phyloP scores from a whole-genome alignment of 306 rosid genomes.

The Arachis hypogaea region DNA sequence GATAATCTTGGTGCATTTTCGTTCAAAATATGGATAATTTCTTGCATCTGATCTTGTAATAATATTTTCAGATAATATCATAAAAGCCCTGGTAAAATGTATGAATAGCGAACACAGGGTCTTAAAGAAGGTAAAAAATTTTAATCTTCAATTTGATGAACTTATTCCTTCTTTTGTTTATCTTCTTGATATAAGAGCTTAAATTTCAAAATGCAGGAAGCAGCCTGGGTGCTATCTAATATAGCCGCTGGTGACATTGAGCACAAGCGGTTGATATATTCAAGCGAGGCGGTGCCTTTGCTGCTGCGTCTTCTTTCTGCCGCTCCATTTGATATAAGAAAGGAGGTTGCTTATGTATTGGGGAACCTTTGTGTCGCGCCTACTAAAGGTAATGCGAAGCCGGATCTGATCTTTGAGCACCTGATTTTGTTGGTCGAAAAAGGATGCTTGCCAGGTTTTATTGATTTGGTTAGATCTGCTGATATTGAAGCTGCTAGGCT shows the following conservation, averaged over 20 bases:
- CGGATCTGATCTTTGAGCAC: constrained; percentile 74
- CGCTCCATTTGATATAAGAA: constrained; percentile 85
- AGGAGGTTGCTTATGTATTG: constrained; percentile 88
- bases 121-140: constrained; percentile 72
- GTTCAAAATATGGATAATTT: constrained; percentile 8
- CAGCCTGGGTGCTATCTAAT: constrained; percentile 94
- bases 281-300: constrained; percentile 67
- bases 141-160: constrained; percentile 10
- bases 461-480: constrained; percentile 81
- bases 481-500: constrained; percentile 92
- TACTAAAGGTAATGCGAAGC: constrained; percentile 61
- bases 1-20: constrained; percentile 29
- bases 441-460: constrained; percentile 87
- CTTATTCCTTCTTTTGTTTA: constrained; percentile 31
- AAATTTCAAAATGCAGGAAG: constrained; percentile 63
- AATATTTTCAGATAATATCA: constrained; percentile 64
- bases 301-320: constrained; percentile 71
- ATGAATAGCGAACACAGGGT: constrained; percentile 88
- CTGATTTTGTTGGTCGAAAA: constrained; percentile 70
- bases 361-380: constrained; percentile 92
- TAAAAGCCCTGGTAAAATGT: constrained; percentile 74
- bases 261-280: constrained; percentile 78
- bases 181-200: constrained; percentile 29
- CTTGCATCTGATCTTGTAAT: constrained; percentile 12
- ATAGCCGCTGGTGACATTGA: constrained; percentile 84